Base-by-base conservation (phyloP, 2,329 filamentous ascomycete genomes). In the Mycogone perniciosa region DNA sequence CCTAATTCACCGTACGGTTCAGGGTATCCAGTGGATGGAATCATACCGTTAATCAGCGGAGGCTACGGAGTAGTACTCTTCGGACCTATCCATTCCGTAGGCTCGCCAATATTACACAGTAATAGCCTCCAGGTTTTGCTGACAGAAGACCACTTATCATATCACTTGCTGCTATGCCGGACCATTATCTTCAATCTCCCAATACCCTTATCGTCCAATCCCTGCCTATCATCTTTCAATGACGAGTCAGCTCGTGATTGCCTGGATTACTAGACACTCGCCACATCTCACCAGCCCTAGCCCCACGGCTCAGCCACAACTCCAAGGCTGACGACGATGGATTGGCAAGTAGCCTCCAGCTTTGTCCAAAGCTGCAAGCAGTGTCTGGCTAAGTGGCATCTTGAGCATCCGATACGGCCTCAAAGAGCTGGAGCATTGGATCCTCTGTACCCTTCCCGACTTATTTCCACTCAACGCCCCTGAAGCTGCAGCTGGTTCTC, bases 311-410 rank as follows among this genome's bases (percentile, higher is more conserved):
- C 52, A 62, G 62, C 62, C 62, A 64, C 62, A 57, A 53, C 58
- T 60, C 46, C 62, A 60, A 64, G 56, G 62, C 60, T 64, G 62
- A 65, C 59, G 54, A 56, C 57, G 56, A 58, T 59, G 56, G 56
- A 51, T 45, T 29, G 35, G 48, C 49, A 42, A 39, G 44, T 54
- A 65, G 62, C 60, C 60, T 64, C 57, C 60, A 64, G 59, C 52
- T 50, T 54, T 56, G 42, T 38, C 43, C 35, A 48, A 46, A 46
- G 46, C 51, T 42, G 20, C 46, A 35, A 45, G 30, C 41, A 44
- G 33, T 27, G 34, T 27, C n/a, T 41, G 30, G 34, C 48, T 7
- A 39, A 31, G 26, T 10, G 5, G 29, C 33, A 30, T 31, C 29
- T n/a, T 31, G 9, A 39, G 35, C 34, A 26, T 34, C 42, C 11